Base-by-base conservation (phyloP, 192 early-diverging fungal species). In the Helicostylum pulchrum region DNA sequence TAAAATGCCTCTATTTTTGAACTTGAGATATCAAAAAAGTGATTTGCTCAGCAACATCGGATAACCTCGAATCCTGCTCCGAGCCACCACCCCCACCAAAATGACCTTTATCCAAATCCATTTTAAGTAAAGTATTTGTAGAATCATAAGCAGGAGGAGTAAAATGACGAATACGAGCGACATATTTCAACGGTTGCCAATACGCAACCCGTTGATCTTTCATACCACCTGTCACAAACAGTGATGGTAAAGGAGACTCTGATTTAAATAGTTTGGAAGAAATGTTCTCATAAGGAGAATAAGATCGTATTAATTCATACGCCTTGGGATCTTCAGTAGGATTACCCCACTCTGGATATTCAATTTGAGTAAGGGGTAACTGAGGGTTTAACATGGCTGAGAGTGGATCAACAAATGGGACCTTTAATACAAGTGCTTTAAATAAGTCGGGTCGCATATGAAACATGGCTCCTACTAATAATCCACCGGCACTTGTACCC, bases 101-200 rank as follows among this genome's bases (percentile, higher is more conserved):
- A 70, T 85, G 83, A 5, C 80, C 83, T 36, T 68, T 61, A 50
- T 82, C 76, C 20, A 72, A 62, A 46, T 85, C 78, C 17, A 82
- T 67, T 65, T 80, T 78, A 12, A 80, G 52, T 23, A 83, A 57
- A 4, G 74, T 12, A 17, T 57, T 21, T 39, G 64, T 68, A 11
- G 52, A 49, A 11, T 68, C 63, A 45, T 71, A 62, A 15, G 72
- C 71, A 31, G 36, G 64, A 63, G 36, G 43, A 10, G 32, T 65
- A 17, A 45, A 44, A 61, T 66, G 65, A 1, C 68, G 78, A 39
- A 95, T 53, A 10, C 88, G 79, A 8, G 95, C 91, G 32, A 95
- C 87, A 74, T 83, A 97, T 67, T 97, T 96, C n/a, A 90, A 65
- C 1, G 92, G 90, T 62, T 97, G 92, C 74, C 86, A 93, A 44